phyloP scores from a whole-genome alignment of 257 asterid species.

The Buddleja alternifolia region DNA sequence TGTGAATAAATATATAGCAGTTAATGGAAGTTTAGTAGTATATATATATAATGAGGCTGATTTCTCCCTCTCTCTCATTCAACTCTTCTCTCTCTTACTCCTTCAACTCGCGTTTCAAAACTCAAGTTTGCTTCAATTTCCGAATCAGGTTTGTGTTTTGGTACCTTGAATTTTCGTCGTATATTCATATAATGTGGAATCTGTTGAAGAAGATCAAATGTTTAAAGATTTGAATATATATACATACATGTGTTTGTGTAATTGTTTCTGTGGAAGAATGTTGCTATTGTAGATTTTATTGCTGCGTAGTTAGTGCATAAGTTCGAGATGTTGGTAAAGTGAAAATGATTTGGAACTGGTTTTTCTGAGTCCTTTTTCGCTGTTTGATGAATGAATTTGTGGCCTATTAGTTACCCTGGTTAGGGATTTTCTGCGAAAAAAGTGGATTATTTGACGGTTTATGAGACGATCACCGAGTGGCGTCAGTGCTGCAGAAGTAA shows the following conservation, averaged over 20 bases:
- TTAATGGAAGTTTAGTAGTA: slow-evolving; percentile 8
- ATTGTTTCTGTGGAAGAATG: slow-evolving; percentile 26
- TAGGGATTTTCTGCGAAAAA: slow-evolving; percentile 12
- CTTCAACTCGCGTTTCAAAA: slow-evolving; percentile 26
- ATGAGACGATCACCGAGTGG: not conserved
- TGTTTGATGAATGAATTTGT: slow-evolving; percentile 10
- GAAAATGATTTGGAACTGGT: not conserved
- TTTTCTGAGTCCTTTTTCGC: not conserved
- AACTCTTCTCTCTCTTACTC: slow-evolving; percentile 28
- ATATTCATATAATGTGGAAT: not conserved
- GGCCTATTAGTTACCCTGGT: not conserved
- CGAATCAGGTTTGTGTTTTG: slow-evolving; percentile 42
- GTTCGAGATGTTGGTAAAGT: not conserved
- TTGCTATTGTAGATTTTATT: not conserved
- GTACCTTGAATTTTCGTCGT: slow-evolving; percentile 19
- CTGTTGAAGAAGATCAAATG: not conserved
- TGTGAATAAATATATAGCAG: not conserved
- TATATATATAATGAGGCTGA: slow-evolving; percentile 34
- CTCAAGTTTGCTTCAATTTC: slow-evolving; percentile 35
- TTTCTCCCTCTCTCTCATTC: slow-evolving; percentile 34
- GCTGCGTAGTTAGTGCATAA: not conserved
- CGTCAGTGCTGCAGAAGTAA: not conserved
- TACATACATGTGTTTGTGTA: slow-evolving; percentile 36
- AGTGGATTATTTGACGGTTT: not conserved
- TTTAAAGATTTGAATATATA: not conserved